Evolutionary conservation across 2,329 filamentous ascomycete species (phyloP), one percentile per base, ranked within the genome.

Genomic region (Pseudogymnoascus sp.): DNA sequence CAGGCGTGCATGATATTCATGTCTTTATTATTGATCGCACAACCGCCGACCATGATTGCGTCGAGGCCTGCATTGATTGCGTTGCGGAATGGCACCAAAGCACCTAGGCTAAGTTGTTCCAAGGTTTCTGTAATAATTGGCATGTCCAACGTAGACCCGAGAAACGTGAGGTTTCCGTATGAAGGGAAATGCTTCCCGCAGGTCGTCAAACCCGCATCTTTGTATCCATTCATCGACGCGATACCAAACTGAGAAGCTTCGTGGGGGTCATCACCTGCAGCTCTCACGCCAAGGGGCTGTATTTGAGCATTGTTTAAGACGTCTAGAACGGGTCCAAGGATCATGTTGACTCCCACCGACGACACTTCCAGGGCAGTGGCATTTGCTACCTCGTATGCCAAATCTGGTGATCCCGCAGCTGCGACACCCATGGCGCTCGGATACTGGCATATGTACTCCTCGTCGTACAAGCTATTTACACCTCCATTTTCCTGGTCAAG

Each of bases 401-500:
- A 79, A 10, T 94, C 86, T 37, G 87, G 87, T 10, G 88, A 92
- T 23, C 92, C 91, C 4, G 92, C 92, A 21, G 94, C 94, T n/a
- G 93, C 92, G 65, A 97, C 83, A 11, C 92, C 93, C 93, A 99
- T 97, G 66, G 93, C 90, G 71, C 92, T 96, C 7, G 94, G 94
- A 69, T 96, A 99, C 73, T 97, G 94, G 67, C 91, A 92, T 68
- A 97, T 93, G 73, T 92, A 94, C 71, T 94, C 91, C 69, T 96
- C 92, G 73, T 97, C 93, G 71, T 95, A 97, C 2, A 97, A 82
- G 76, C 91, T 96, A 78, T 97, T 97, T 74, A 97, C 93, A 2
- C 93, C 92, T 66, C 94, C 94, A 84, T 99, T 97, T 74, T 99
- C 94, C 73, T 99, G 94, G 72, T 97, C 94, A 38, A 97, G 79